These are phyloP conservation scores for Wallacemonas sp. DNA, from an alignment of 208 protist species.

Conservation along the genomic window DNA sequence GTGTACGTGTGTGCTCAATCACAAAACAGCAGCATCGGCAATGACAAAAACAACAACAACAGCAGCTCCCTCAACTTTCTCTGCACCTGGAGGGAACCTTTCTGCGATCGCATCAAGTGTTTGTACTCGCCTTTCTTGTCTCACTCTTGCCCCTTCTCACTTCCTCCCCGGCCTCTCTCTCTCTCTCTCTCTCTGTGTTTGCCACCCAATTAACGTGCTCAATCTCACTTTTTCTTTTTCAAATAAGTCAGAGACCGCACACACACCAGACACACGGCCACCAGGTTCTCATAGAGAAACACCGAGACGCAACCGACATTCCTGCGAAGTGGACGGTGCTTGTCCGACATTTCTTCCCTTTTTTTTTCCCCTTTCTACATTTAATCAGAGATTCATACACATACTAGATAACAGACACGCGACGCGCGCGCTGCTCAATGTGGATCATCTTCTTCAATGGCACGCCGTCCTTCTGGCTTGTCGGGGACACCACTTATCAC, in stretches of 20 bases:
- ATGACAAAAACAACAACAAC: no score
- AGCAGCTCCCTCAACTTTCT: no score
- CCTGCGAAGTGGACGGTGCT: no score
- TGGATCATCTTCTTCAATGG: constrained; percentile 81
- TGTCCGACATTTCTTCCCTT: constrained; percentile 4
- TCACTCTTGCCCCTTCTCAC: not conserved
- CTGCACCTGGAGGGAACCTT: no score
- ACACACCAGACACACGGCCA: constrained; percentile 6
- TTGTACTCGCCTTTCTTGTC: no score
- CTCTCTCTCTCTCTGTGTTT: not conserved
- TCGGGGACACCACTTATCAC: constrained; percentile 53
- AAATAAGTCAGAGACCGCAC: not conserved
- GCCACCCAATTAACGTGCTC: constrained; percentile 10
- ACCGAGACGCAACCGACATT: no score
- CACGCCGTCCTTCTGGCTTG: constrained; percentile 60
- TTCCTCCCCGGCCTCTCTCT: not conserved
- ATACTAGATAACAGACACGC: no score
- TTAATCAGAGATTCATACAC: no score
- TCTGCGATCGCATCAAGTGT: no score
- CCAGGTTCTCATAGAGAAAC: constrained; percentile 2
- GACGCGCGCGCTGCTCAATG: constrained; percentile 49
- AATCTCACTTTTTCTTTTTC: not conserved
- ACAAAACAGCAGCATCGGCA: no score
- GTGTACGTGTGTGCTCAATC: not conserved
- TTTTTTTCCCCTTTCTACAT: not conserved